A percentile compares a stretch with the other conserved stretches of the same genome.
These are phyloP conservation scores for Monosporascus sp. DNA, from an alignment of 2,329 filamentous ascomycete species.

Conservation along the genomic window DNA sequence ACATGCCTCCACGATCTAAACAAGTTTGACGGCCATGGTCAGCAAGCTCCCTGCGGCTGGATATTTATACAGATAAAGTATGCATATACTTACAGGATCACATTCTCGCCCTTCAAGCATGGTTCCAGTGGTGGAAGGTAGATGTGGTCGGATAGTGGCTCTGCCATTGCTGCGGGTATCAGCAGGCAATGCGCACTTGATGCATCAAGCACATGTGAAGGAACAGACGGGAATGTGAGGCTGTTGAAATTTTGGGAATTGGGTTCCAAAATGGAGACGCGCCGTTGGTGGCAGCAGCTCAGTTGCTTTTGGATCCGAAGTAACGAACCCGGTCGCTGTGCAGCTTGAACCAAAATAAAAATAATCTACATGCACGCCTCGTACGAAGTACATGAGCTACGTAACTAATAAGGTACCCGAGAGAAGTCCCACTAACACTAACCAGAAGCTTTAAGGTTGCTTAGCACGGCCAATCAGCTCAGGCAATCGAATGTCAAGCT, in stretches of 20 bases:
- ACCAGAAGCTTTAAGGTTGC: neutral
- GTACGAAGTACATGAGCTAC: neutral
- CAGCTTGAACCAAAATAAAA: neutral
- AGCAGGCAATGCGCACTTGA: slow-evolving; percentile 32
- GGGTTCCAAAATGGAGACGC: neutral
- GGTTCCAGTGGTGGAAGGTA: slow-evolving; percentile 83
- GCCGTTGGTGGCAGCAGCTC: neutral
- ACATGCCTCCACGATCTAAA: slow-evolving; percentile 58
- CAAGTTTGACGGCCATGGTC: slow-evolving; percentile 4
- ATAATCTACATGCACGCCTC: neutral
- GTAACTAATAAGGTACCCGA: neutral
- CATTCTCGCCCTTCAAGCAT: slow-evolving; percentile 74
- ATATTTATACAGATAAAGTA: slow-evolving; percentile 1
- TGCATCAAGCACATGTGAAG: slow-evolving; percentile 27
- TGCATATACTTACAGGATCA: slow-evolving; percentile 63
- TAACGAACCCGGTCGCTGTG: neutral
- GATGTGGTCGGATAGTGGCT: slow-evolving; percentile 58
- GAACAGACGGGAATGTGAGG: neutral
- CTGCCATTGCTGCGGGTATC: slow-evolving; percentile 60
- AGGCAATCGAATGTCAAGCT: too few species aligned
- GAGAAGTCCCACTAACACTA: neutral
- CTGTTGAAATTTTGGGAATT: slow-evolving; percentile 14
- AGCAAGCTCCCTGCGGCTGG: neutral
- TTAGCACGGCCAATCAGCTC: too few species aligned
- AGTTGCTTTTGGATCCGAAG: neutral